Base-by-base conservation (phyloP, 2,329 filamentous ascomycete species). In the Fusarium nanum region DNA sequence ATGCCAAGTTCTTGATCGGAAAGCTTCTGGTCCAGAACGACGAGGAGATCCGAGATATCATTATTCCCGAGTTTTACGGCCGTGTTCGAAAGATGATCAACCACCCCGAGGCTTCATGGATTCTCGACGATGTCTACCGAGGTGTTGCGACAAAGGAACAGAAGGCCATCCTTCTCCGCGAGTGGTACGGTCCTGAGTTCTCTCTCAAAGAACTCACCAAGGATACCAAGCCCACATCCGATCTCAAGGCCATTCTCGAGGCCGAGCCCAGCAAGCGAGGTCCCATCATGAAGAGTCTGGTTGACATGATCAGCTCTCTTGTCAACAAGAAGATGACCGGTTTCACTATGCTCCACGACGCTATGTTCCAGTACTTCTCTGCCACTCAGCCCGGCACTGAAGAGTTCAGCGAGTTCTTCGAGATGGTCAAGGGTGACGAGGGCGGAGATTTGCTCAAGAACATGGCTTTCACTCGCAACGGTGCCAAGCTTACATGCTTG, bases 101-200 rank as follows among this genome's bases (percentile, higher is more conserved):
- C 80, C 96, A 99, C 81, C 89, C 95, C 2, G 97, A 99, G 81
- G 96, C 93, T 32, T 94, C 93, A 42, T 99, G 96, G 94, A 98
- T 99, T 73, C 84, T 99, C 44, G 97, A 99, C 79, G 96, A 99
- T 80, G 92, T 98, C 72, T 99, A 98, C 83, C 90, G 96, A 66
- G 92, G 91, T 49, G 91, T 95, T 60, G 94, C 95, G 12, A 96
- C 92, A 23, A 90, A 91, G 76, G 87, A 93, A 73, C 96, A 99
- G 78, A 97, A 95, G 82, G 91, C 92, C 34, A 88, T 88, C 49
- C 86, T 99, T 64, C 85, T 99, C 63, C 88, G 94, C 56, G 96
- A 99, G 81, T 99, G 96, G 94, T 99, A 98, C 79, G 96, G 96
- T 3, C 88, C 95, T 1, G 96, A 98, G 77, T 99, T 97, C 77